Evolutionary conservation across 805 yeast genomes (phyloP), one percentile per base, ranked within the genome.

Genomic region (Saccharomycopsis sp.): DNA sequence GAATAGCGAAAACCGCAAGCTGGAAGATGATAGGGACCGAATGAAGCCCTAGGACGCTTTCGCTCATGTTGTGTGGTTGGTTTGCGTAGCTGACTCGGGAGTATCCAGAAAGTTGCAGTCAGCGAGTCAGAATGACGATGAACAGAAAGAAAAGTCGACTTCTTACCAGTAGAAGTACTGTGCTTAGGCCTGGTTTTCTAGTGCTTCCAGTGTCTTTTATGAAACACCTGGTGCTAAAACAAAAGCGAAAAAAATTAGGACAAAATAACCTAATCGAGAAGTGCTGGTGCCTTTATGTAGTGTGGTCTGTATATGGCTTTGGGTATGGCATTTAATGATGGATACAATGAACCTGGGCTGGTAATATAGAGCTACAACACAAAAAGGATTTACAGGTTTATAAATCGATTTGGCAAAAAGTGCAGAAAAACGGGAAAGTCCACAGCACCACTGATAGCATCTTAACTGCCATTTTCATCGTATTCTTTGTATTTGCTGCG

Each of bases 1-100:
- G 71, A 60, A 85, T 81, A 14, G 85, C 91, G 64, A 85, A 70
- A 1, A 91, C 75, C 9, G 79, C 74, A 53, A 77, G 66, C 62
- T 78, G 79, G 21, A 82, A 68, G 40, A 79, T 63, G 51, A 79
- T 72, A n/a, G 80, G 70, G 16, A 68, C 63, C 7, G 79, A 67
- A 21, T 75, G 68, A 55, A 74, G 66, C 16, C 79, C 74, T 55
- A 80, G 67, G 21, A 74, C 72, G 46, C 47, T 57, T 12, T 21
- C 48, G 16, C 48, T 44, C 48, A 44, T 44, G 48, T n/a, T 44
- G 37, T 29, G 5, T 29, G 5, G 12, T 29, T 29, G 37, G 37
- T 29, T 29, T n/a, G n/a, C n/a, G n/a, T n/a, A n/a, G n/a, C n/a
- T n/a, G n/a, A n/a, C n/a, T n/a, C n/a, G n/a, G n/a, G n/a, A n/a